A percentile compares a stretch with the other conserved stretches of the same genome.
These are phyloP conservation scores for Xylaria multiplex DNA, from an alignment of 2,329 filamentous ascomycete genomes.

Conservation along the genomic window DNA sequence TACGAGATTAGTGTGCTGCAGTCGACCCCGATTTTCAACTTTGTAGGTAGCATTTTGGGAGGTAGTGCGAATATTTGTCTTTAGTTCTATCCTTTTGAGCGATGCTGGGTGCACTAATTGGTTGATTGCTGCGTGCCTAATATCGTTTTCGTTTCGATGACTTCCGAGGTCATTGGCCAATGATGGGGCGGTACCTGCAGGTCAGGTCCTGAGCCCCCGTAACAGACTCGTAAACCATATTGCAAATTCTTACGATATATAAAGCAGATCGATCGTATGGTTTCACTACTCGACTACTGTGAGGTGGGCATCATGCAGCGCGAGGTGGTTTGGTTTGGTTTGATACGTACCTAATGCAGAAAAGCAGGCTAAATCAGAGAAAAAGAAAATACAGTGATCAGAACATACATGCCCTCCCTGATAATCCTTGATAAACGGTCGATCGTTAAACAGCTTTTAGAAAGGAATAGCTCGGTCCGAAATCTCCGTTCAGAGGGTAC, in stretches of 20 bases:
- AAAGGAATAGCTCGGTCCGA: too few relatives aligned
- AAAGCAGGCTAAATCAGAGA: too few relatives aligned
- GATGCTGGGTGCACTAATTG: neutral
- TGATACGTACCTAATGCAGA: too few relatives aligned
- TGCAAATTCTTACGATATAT: neutral
- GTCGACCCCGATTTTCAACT: neutral
- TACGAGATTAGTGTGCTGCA: constrained; percentile 25
- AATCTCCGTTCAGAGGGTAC: too few relatives aligned
- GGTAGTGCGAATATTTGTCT: constrained; percentile 8
- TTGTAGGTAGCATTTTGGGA: neutral
- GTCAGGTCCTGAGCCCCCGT: neutral
- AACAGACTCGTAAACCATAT: too few relatives aligned
- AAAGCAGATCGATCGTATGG: neutral
- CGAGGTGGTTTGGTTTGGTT: too few relatives aligned
- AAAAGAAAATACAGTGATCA: too few relatives aligned
- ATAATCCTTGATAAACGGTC: too few relatives aligned
- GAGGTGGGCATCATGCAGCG: neutral
- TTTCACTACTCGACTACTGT: neutral
- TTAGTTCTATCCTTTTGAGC: constrained; percentile 3
- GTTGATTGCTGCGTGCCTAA: neutral
- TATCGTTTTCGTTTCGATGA: constrained; percentile 1
- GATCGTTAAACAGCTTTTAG: too few relatives aligned
- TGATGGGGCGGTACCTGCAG: constrained; percentile 1
- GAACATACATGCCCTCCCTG: too few relatives aligned
- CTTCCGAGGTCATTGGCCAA: neutral